Evolutionary conservation across 345 rosid species (phyloP), one percentile per base, ranked within the genome.

Genomic region (Sisymbrium altissimum): DNA sequence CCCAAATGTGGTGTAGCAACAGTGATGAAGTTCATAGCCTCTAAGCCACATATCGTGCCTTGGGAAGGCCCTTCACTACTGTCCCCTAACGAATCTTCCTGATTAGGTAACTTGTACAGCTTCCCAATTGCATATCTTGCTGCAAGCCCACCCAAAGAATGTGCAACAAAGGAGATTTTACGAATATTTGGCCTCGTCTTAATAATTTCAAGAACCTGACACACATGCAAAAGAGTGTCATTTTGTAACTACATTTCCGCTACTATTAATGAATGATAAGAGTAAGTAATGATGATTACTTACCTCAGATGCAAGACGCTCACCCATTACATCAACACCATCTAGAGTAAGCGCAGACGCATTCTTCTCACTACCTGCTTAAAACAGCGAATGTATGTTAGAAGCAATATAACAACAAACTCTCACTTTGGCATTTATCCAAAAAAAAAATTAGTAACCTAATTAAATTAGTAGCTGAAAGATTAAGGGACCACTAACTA

Each of bases 1-100:
- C 98, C 99, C 79, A 92, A 96, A 84, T 96, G 99, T 45, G 98
- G 99, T 6, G 99, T 85, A 63, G 97, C 99, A 66, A 89, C 97
- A 48, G 96, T 86, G 71, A 95, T 81, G 77, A 96, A 96, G 76
- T 96, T 92, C 76, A 90, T 40, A 64, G 98, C 85, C 84, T 88
- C 96, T 83, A 96, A 76, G 62, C 96, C 97, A 76, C 85, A 88
- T 45, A 92, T 88, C 3, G 92, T 85, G 39, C 86, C 90, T 61
- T 54, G 46, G 32, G 80, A 46, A 53, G 79, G 71, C 55, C 72
- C 80, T 78, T 76, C 70, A 29, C 62, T 50, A 30, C 23, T 41
- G 57, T 75, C 69, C 15, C 63, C 75, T 0, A 59, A 68, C 9
- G 63, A 41, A 75, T 60, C 79, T 53, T 85, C 82, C 38, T 56